Evolutionary conservation across 495 filamentous ascomycete genomes (phyloP), one percentile per base, ranked within the genome.

Genomic region (Hypoxylon crocopeplum): DNA sequence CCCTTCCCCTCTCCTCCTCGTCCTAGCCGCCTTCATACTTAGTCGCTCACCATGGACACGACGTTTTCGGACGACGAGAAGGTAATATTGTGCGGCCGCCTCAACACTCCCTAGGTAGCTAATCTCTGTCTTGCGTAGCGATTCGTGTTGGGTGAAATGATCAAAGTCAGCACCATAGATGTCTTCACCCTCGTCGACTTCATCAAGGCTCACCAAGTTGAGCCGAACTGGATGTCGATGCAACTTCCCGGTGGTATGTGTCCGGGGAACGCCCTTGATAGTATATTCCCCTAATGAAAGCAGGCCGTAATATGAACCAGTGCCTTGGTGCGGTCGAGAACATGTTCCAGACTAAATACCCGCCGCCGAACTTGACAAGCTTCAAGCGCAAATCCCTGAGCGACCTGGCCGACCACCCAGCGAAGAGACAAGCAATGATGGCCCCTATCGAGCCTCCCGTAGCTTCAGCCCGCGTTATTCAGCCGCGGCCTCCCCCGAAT

Each of bases 101-200:
- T n/a, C 12, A 21, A 20, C 16, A 45, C 11, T 42, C 42, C 33
- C 32, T n/a, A 34, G 25, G 25, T 48, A 38, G 54, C 69, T 75
- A 70, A 75, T 57, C 8, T 19, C 27, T 20, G 45, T 69, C 32
- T 54, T 11, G 50, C 62, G 21, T 56, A 84, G 81, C 79, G 81
- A 67, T 80, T 80, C 68, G 66, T 82, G 59, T 69, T 84, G 44
- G 77, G 75, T 67, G 80, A 84, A 72, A 80, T 78, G 56, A 75
- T 84, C 67, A 84, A 82, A 60, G 71, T 69, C 59, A 81, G 76
- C 71, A 63, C 70, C 20, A 72, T 83, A 56, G 74, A 81, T 32
- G 69, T 80, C 21, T 66, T 68, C 19, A 64, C 66, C 30, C 67
- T 80, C 20, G 70, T 80, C 38, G 66, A 74, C n/a, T 76, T 80